A percentile compares a stretch with the other conserved stretches of the same genome.
Evolutionary conservation across 2,329 filamentous ascomycete genomes (phyloP).

Genomic region (Metarhizium robertsii): DNA sequence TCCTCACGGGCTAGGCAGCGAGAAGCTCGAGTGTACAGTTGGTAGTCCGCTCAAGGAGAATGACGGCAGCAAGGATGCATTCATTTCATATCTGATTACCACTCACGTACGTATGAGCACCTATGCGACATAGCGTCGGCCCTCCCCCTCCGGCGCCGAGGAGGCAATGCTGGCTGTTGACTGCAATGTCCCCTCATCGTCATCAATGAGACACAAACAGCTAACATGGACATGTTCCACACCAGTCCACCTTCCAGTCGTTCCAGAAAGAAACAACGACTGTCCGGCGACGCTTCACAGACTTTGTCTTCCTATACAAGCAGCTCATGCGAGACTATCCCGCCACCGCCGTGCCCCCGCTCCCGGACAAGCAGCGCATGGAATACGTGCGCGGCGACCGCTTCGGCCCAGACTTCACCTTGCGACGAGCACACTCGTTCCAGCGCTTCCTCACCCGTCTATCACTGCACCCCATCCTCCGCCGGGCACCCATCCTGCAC

Average conservation of each 20-base stretch:
- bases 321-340: slow-evolving; percentile 80
- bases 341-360: slow-evolving; percentile 82
- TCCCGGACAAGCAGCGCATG: slow-evolving; percentile 99
- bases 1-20: slow-evolving; percentile 55
- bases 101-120: slow-evolving; percentile 56
- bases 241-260: slow-evolving; percentile 82
- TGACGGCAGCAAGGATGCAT: slow-evolving; percentile 92
- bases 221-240: not conserved
- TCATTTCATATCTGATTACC: slow-evolving; percentile 90
- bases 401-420: slow-evolving; percentile 88
- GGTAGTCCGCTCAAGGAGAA: slow-evolving; percentile 85
- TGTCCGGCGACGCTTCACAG: slow-evolving; percentile 87
- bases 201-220: not conserved
- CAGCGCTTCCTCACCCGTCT: slow-evolving; percentile 84
- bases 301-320: slow-evolving; percentile 96
- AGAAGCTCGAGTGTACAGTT: slow-evolving; percentile 76
- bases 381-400: slow-evolving; percentile 95
- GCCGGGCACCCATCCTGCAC: slow-evolving; percentile 72
- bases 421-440: slow-evolving; percentile 78
- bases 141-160: too few species aligned
- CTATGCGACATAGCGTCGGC: too few species aligned
- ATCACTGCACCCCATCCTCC: slow-evolving; percentile 79
- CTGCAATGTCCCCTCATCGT: not conserved
- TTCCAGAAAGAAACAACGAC: slow-evolving; percentile 75
- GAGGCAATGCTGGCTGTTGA: too few species aligned